These are phyloP conservation scores for Eucalyptus marginata DNA, from an alignment of 345 rosid genomes.

Conservation along the genomic window DNA sequence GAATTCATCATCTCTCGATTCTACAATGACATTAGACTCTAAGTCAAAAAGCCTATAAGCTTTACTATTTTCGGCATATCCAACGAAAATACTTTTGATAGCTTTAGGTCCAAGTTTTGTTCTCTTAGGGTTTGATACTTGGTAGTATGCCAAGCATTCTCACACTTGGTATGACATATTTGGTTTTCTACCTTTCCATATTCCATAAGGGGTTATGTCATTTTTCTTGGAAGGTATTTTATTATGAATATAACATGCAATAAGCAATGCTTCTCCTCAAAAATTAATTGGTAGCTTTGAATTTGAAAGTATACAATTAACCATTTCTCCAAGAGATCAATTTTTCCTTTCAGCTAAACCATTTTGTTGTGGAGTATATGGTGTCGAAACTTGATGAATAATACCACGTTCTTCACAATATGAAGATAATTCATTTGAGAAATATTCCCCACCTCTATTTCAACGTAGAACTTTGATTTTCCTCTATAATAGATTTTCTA, in stretches of 20 bases:
- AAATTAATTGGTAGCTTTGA: not conserved
- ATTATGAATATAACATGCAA: not conserved
- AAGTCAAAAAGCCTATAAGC: not conserved
- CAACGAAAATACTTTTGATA: not conserved
- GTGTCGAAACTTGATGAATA: not conserved
- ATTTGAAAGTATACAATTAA: not conserved
- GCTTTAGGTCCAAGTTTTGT: not conserved
- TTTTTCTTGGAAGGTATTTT: not conserved
- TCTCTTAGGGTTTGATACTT: not conserved
- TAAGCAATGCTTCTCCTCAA: not conserved
- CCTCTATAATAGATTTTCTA: not conserved
- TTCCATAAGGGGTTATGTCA: not conserved
- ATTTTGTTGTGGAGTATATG: too few species aligned
- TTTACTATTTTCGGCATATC: not conserved
- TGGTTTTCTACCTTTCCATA: not conserved
- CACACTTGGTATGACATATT: not conserved
- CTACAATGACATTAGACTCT: not conserved
- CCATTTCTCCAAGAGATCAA: not conserved
- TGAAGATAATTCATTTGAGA: not conserved
- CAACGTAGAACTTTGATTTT: not conserved
- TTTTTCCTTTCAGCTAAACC: not conserved
- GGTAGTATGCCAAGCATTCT: accelerated
- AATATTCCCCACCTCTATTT: not conserved
- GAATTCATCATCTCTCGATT: not conserved
- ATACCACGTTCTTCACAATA: not conserved